Evolutionary conservation across 2,329 filamentous ascomycete genomes (phyloP).

Genomic region (Penicillium sp.): DNA sequence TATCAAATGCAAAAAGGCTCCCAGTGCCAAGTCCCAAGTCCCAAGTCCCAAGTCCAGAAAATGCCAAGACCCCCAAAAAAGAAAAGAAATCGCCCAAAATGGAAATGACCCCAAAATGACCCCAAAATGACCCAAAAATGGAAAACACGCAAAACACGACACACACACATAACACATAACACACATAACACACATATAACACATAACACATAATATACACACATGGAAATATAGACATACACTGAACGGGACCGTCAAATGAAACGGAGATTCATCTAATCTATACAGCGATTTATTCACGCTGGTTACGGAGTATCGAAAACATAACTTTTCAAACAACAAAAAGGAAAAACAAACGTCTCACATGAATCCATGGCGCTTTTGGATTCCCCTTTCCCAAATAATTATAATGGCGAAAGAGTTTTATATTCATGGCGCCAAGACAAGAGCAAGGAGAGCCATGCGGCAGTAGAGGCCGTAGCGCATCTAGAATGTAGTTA

Average conservation of each 20-base stretch:
- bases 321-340: constrained; percentile 33
- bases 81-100: not conserved
- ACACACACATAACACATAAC: constrained; percentile 22
- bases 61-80: not conserved
- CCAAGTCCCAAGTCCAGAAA: not conserved
- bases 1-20: not conserved
- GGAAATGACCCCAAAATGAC: constrained; percentile 7
- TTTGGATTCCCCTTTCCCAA: constrained; percentile 13
- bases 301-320: constrained; percentile 33
- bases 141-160: constrained; percentile 16
- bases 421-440: constrained; percentile 55
- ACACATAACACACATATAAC: constrained; percentile 20
- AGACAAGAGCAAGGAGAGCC: constrained; percentile 90
- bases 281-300: constrained; percentile 34
- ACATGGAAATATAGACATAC: constrained; percentile 20
- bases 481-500: constrained; percentile 70
- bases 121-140: constrained; percentile 3
- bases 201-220: constrained; percentile 26
- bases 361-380: constrained; percentile 24
- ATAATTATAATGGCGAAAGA: constrained; percentile 18
- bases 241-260: constrained; percentile 26
- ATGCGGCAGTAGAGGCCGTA: constrained; percentile 98
- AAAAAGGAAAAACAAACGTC: constrained; percentile 21
- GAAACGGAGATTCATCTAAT: constrained; percentile 39
- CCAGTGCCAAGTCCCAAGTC: not conserved